These are phyloP conservation scores for Alternaria sp. DNA, from an alignment of 2,329 filamentous ascomycete species.

Conservation along the genomic window DNA sequence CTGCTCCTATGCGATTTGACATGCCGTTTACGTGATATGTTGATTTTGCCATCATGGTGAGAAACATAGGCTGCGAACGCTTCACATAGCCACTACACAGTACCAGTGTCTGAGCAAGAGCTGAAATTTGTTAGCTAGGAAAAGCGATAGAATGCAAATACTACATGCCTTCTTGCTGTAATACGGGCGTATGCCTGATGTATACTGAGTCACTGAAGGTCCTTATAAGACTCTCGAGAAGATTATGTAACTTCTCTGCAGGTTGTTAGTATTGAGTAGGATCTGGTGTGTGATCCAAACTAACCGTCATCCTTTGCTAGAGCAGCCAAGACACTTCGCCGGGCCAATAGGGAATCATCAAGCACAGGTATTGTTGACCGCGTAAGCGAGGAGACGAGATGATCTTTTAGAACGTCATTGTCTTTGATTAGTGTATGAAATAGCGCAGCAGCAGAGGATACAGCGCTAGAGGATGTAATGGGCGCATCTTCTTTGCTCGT, in stretches of 20 bases:
- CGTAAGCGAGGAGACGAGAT: slow-evolving; percentile 48
- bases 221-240: slow-evolving; percentile 73
- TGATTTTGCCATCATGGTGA: slow-evolving; percentile 75
- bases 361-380: slow-evolving; percentile 49
- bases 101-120: slow-evolving; percentile 79
- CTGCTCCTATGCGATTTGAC: slow-evolving; percentile 82
- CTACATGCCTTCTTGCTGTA: slow-evolving; percentile 83
- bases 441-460: slow-evolving; percentile 40
- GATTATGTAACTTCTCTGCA: slow-evolving; percentile 59
- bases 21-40: slow-evolving; percentile 77
- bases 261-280: slow-evolving; percentile 23
- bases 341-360: slow-evolving; percentile 40
- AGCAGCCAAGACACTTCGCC: slow-evolving; percentile 54
- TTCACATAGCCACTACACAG: slow-evolving; percentile 79
- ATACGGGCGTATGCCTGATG: slow-evolving; percentile 81
- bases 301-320: slow-evolving; percentile 54
- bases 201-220: slow-evolving; percentile 88
- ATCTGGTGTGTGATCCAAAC: slow-evolving; percentile 2
- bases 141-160: not conserved
- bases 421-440: slow-evolving; percentile 35
- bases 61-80: slow-evolving; percentile 69
- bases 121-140: slow-evolving; percentile 57
- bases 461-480: slow-evolving; percentile 24
- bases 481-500: slow-evolving; percentile 23
- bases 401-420: slow-evolving; percentile 44